These are phyloP conservation scores for Earliella scabrosa DNA, from an alignment of 1,284 basidiomycete species.

Conservation along the genomic window DNA sequence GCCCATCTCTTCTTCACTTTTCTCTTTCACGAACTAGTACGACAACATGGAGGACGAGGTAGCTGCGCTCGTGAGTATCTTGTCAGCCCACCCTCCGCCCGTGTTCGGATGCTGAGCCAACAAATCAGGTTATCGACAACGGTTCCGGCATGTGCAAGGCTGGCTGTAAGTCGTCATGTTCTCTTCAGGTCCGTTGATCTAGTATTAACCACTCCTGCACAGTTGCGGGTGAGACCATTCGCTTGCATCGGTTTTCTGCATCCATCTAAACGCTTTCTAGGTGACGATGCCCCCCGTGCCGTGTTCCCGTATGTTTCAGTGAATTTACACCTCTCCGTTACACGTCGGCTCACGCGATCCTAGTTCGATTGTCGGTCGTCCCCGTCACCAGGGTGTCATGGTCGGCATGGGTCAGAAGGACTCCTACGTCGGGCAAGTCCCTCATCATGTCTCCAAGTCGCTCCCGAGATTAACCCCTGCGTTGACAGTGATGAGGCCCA, in stretches of 20 bases:
- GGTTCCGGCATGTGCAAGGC: constrained; percentile 94
- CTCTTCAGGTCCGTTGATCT: too few species aligned
- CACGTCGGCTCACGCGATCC: background rate
- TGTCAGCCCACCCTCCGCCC: background rate
- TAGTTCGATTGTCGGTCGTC: constrained; percentile 90
- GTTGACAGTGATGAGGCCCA: constrained; percentile 83
- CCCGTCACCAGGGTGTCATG: constrained; percentile 94
- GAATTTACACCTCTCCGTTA: background rate
- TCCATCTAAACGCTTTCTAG: constrained; percentile 36
- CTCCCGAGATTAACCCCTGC: background rate
- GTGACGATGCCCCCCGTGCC: constrained; percentile 73
- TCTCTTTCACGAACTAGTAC: constrained; percentile 30
- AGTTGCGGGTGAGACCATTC: constrained; percentile 53
- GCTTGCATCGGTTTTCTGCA: background rate
- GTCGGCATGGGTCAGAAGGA: constrained; percentile 89
- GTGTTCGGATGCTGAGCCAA: background rate
- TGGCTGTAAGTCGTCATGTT: constrained; percentile 68
- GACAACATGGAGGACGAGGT: constrained; percentile 41
- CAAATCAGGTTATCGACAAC: constrained; percentile 75
- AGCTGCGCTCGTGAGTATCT: constrained; percentile 37
- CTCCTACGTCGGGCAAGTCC: constrained; percentile 79
- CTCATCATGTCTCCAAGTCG: background rate
- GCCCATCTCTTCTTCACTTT: constrained; percentile 26
- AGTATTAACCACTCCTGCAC: constrained; percentile 12
- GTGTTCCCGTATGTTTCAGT: constrained; percentile 59